phyloP scores from a whole-genome alignment of 2,329 filamentous ascomycete species.

The Paracorniculantispora psalliotae region DNA sequence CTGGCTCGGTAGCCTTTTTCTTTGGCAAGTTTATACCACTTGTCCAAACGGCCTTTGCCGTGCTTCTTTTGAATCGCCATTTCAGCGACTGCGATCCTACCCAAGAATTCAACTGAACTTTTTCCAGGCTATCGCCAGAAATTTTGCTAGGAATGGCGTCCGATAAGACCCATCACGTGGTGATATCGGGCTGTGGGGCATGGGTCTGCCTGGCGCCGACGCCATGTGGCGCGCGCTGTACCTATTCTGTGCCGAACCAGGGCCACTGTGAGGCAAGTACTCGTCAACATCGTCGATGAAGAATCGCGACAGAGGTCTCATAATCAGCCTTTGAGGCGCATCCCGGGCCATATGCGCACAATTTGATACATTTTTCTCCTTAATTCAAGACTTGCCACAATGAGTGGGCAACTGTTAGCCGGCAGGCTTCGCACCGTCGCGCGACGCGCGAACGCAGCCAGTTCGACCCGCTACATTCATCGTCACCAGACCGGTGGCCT shows the following conservation, averaged over 20 bases:
- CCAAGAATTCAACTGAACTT: background rate
- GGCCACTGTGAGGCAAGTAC: background rate
- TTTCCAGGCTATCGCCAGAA: slow-evolving; percentile 22
- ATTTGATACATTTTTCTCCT: background rate
- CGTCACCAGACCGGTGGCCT: slow-evolving; percentile 64
- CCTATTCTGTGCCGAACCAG: background rate
- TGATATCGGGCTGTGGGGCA: slow-evolving; percentile 22
- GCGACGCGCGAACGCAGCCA: slow-evolving; percentile 50
- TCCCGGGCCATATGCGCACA: background rate
- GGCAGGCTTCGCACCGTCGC: slow-evolving; percentile 64
- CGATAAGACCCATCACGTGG: slow-evolving; percentile 32
- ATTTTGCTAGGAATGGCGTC: slow-evolving; percentile 26
- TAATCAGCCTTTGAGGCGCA: slow-evolving; percentile 5
- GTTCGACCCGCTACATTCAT: slow-evolving; percentile 59
- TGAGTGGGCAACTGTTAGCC: slow-evolving; percentile 49
- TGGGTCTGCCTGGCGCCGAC: background rate
- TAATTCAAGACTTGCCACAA: slow-evolving; percentile 16
- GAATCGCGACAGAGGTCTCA: background rate
- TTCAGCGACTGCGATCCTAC: background rate
- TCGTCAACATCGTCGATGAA: slow-evolving; percentile 6
- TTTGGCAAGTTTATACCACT: slow-evolving; percentile 98
- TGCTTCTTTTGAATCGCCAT: slow-evolving; percentile 98
- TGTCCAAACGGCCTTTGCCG: slow-evolving; percentile 96
- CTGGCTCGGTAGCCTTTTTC: slow-evolving; percentile 95
- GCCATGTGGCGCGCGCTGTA: slow-evolving; percentile 6